Evolutionary conservation across 2,329 filamentous ascomycete genomes (phyloP).

Genomic region (Exophiala calicioides): DNA sequence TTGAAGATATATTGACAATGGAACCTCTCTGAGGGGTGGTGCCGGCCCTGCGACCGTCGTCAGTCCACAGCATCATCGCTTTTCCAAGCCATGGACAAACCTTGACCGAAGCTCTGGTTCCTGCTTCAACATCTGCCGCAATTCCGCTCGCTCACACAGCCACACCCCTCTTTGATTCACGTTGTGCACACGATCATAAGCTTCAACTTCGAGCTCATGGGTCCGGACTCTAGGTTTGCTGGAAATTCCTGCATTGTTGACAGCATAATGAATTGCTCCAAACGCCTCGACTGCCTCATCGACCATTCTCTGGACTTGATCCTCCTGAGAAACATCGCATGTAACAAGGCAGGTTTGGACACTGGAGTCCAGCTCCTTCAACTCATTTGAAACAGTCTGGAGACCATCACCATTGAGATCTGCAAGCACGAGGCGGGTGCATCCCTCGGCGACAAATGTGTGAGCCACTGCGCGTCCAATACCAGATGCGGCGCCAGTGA

Average conservation of each 20-base stretch:
- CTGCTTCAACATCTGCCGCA: constrained; percentile 50
- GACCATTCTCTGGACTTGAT: neutral
- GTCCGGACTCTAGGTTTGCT: constrained; percentile 39
- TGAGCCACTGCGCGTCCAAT: constrained; percentile 2
- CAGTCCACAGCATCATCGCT: neutral
- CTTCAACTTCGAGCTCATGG: constrained; percentile 21
- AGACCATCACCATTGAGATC: neutral
- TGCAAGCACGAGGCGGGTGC: neutral
- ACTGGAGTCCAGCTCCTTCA: neutral
- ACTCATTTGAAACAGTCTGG: neutral
- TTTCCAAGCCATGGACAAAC: constrained; percentile 32
- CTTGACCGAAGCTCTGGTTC: constrained; percentile 48
- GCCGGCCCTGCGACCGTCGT: constrained; percentile 31
- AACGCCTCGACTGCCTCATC: neutral
- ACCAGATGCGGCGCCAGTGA: too few species aligned
- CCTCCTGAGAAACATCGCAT: neutral
- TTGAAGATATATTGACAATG: constrained; percentile 54
- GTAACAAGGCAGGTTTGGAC: neutral
- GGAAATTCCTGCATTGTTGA: constrained; percentile 58
- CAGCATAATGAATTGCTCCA: constrained; percentile 47
- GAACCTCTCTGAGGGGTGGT: constrained; percentile 52
- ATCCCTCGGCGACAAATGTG: neutral
- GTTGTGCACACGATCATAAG: constrained; percentile 55
- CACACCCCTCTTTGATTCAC: constrained; percentile 57
- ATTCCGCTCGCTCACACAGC: constrained; percentile 48